Base-by-base conservation (phyloP, 495 filamentous ascomycete species). In the Penicillium crystallinum region DNA sequence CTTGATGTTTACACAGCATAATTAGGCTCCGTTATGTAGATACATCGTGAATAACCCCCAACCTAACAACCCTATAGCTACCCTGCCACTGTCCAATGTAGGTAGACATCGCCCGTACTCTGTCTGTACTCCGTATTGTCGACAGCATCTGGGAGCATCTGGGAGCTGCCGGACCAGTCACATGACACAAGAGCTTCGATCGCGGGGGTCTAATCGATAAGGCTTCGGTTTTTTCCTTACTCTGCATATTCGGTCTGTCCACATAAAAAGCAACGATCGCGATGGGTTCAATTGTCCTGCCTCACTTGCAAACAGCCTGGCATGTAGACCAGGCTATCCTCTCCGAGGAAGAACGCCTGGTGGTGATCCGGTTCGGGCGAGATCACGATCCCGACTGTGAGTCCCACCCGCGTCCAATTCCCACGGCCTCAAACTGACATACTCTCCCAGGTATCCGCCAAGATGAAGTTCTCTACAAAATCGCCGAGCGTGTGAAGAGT, bases 271-370 rank as follows among this genome's bases (percentile, higher is more conserved):
- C 29, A 31, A 25, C 37, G 27, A 15, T 35, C 47, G 75, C 33
- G 48, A 95, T 93, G 87, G 89, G 91, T 63, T 96, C 90, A 48
- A 88, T 97, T 48, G 89, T 97, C 12, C 81, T 98, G 12, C 93
- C 93, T 17, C 93, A 98, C 71, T 80, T 98, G 30, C 80, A 82
- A 49, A 95, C 89, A 11, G 93, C 90, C 57, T 97, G 93, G 92
- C 91, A 96, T 61, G 90, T 96, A 52, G 91, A 96, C 74, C 91
- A 96, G 73, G 89, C 88, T 41, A 95, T 95, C 61, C 82, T 93
- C 57, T 85, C 83, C 12, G 93, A 98, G 70, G 91, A 96, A 58
- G 93, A 97, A 58, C 86, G 93, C 29, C 81, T 98, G 4, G 93
- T 97, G n/a, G 87, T 96, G 35, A 96, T 96, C 65, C 82, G 91